These are phyloP conservation scores for Xylaria longipes DNA, from an alignment of 495 filamentous ascomycete genomes.

Conservation along the genomic window DNA sequence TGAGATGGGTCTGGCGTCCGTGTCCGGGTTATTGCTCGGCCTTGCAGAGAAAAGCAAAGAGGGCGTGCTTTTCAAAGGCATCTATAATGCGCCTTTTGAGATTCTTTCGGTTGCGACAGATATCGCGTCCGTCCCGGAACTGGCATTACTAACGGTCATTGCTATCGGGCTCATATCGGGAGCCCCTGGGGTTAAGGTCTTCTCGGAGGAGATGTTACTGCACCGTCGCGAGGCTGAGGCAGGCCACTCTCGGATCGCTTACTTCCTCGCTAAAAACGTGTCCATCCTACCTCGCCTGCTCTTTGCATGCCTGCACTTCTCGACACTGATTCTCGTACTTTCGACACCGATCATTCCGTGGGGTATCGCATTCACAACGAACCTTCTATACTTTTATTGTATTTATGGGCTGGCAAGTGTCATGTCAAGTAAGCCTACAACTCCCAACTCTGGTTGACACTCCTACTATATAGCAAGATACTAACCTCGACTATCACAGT, in stretches of 20 bases:
- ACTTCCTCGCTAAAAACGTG: conserved; percentile 63
- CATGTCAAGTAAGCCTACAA: conserved; percentile 36
- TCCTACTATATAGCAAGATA: not conserved
- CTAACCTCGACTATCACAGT: conserved; percentile 30
- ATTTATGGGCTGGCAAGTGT: conserved; percentile 62
- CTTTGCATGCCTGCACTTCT: conserved; percentile 62
- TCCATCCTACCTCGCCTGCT: conserved; percentile 55
- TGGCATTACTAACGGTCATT: conserved; percentile 57
- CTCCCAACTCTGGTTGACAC: not conserved
- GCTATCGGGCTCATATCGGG: conserved; percentile 61
- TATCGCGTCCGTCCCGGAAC: conserved; percentile 53
- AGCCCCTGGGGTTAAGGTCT: conserved; percentile 60
- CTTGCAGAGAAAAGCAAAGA: conserved; percentile 54
- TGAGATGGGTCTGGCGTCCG: conserved; percentile 57
- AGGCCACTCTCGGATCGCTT: conserved; percentile 61
- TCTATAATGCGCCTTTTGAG: conserved; percentile 56
- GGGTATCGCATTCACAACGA: conserved; percentile 49
- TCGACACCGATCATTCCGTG: conserved; percentile 57
- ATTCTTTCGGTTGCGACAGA: conserved; percentile 59
- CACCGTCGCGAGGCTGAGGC: conserved; percentile 59
- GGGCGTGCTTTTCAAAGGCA: conserved; percentile 60
- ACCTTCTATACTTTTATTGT: conserved; percentile 63
- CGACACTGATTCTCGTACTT: conserved; percentile 57
- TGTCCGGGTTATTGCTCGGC: conserved; percentile 62
- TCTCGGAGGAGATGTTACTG: conserved; percentile 63